Percentiles rank a stretch among this genome's conserved stretches.
Conservation (phyloP, 345 rosid genomes). For the Salix purpurea region DNA sequence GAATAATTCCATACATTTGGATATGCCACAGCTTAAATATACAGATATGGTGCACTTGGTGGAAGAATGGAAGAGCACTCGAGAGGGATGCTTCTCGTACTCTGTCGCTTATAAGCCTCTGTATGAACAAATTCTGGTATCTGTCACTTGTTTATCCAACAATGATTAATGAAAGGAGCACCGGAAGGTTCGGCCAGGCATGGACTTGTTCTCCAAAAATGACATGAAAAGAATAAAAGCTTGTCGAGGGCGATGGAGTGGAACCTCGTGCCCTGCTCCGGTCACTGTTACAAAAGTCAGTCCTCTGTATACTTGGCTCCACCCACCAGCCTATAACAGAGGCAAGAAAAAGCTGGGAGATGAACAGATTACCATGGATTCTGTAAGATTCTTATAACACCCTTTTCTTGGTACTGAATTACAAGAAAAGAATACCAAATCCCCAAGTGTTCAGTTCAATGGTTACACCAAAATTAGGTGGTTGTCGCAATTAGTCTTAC, state of each 20-base stretch:
- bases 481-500: constrained; percentile 17
- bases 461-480: neutral
- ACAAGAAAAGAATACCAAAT: neutral
- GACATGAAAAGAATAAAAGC: constrained; percentile 83
- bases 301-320: constrained; percentile 92
- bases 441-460: neutral
- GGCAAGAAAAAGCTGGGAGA: neutral
- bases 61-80: constrained; percentile 27
- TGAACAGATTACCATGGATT: neutral
- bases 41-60: constrained; percentile 1
- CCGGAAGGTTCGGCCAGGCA: constrained; percentile 41
- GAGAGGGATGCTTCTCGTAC: constrained; percentile 29
- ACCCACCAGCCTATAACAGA: constrained; percentile 71
- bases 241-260: constrained; percentile 77
- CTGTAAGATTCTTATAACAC: neutral
- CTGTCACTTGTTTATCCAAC: constrained; percentile 15
- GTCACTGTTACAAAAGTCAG: constrained; percentile 72
- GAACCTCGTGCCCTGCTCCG: constrained; percentile 97
- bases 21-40: constrained; percentile 6
- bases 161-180: constrained; percentile 1
- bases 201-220: constrained; percentile 63
- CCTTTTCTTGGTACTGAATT: neutral
- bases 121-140: constrained; percentile 17
- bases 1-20: constrained; percentile 13
- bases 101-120: neutral